Base-by-base conservation (phyloP, 306 rosid species). In the Castanea sativa region DNA sequence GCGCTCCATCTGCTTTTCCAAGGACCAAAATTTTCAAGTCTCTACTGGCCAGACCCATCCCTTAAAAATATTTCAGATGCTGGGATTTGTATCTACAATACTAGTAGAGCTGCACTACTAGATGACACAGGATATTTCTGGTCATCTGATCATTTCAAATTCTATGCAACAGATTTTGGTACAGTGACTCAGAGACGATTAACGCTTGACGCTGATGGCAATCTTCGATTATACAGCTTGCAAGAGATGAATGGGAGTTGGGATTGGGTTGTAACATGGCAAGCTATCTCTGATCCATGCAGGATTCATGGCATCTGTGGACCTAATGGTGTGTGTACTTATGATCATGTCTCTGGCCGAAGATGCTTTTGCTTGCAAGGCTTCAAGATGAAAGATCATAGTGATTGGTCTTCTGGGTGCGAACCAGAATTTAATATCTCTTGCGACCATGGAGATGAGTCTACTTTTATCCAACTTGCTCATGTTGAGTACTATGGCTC, bases 301-400 rank as follows among this genome's bases (percentile, higher is more conserved):
- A 63, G 6, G 4, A 59, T 89, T 80, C 90, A 89, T 63, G 96
- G 93, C 1, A 3, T 89, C 16, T 89, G 93, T 38, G 93, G 93
- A 2, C 67, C 75, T 45, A 89, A 85, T 53, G 85, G 91, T 72
- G 53, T 85, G 79, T 89, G 93, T 61, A 77, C 78, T 70, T 25
- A 79, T 8, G 67, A 83, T 35, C 83, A 59, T 35, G 23, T 77
- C 1, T 4, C 4, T 0, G 93, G 91, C 4, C 82, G 91, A 21
- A 83, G 73, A 55, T 90, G 93, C 78, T 83, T 73, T 35, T 90
- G 93, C 78, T 41, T 87, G 41, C 83, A 77, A 30, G 93, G 93
- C 2, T 84, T 38, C n/a, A 82, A 65, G 84, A 58, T 75, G 32
- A 78, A 75, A 73, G 58, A 87, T 74, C 79, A 72, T 1, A 32